A percentile compares a stretch with the other conserved stretches of the same genome.
phyloP scores from a whole-genome alignment of 176 grass and related monocot genomes.

The Raddia distichophylla region DNA sequence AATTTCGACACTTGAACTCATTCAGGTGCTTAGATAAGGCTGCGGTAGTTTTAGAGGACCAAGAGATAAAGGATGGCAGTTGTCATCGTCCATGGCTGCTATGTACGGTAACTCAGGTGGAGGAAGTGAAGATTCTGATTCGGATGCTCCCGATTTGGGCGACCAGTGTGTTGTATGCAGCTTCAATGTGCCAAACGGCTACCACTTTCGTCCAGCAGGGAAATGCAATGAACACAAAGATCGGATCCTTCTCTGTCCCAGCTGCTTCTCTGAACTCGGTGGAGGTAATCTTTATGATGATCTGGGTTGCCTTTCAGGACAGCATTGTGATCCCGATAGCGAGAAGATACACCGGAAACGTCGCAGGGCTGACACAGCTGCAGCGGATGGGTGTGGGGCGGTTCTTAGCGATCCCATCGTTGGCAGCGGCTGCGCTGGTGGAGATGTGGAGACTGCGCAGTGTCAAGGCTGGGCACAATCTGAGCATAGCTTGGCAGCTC shows the following conservation, averaged over 20 bases:
- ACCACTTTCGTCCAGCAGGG: slow-evolving; percentile 91
- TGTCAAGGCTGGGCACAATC: slow-evolving; percentile 31
- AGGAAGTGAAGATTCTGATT: slow-evolving; percentile 89
- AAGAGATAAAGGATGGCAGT: slow-evolving; percentile 44
- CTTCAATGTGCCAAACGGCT: slow-evolving; percentile 65
- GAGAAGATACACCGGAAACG: slow-evolving; percentile 53
- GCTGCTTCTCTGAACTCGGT: slow-evolving; percentile 74
- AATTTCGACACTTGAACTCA: slow-evolving; percentile 15
- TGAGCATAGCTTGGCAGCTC: slow-evolving; percentile 80
- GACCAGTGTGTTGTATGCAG: slow-evolving; percentile 68
- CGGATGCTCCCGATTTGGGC: slow-evolving; percentile 86
- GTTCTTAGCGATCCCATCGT: slow-evolving; percentile 54
- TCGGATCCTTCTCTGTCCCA: slow-evolving; percentile 72
- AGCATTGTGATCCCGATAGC: slow-evolving; percentile 56
- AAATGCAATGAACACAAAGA: slow-evolving; percentile 64
- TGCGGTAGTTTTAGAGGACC: slow-evolving; percentile 51
- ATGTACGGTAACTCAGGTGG: slow-evolving; percentile 79
- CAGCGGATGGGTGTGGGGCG: slow-evolving; percentile 80
- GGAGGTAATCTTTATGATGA: slow-evolving; percentile 68
- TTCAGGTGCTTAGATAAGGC: slow-evolving; percentile 83
- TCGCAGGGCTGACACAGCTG: slow-evolving; percentile 61
- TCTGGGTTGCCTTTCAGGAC: slow-evolving; percentile 72
- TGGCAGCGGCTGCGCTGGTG: slow-evolving; percentile 54
- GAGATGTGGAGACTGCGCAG: slow-evolving; percentile 60
- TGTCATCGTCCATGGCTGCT: slow-evolving; percentile 20